Conservation (phyloP, 176 grass and related monocot genomes). For the Ensete ventricosum region DNA sequence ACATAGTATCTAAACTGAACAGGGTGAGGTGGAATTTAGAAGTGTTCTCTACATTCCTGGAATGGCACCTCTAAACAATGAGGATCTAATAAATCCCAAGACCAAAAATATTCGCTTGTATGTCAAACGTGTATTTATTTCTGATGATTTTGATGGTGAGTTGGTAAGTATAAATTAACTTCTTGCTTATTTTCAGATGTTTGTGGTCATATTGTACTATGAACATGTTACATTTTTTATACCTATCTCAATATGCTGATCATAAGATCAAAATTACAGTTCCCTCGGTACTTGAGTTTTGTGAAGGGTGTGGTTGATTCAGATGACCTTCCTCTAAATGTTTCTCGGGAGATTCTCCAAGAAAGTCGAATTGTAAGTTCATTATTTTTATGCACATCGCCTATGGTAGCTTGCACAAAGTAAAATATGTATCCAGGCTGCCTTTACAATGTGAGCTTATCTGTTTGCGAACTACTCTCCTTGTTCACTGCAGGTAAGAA, state of each 20-base stretch:
- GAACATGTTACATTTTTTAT: not conserved
- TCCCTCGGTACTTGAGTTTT: conserved; percentile 91
- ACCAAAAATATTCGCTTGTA: conserved; percentile 86
- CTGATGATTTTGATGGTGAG: conserved; percentile 84
- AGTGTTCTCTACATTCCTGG: conserved; percentile 87
- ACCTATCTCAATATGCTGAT: conserved; percentile 9
- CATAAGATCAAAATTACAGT: conserved; percentile 34
- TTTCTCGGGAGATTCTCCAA: conserved; percentile 94
- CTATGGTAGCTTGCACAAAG: not conserved
- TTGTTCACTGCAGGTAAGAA: conserved; percentile 46
- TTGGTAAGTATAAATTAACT: conserved; percentile 33
- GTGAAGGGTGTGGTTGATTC: conserved; percentile 88
- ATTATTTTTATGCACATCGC: not conserved
- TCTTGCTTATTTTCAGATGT: not conserved
- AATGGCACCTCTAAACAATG: conserved; percentile 83
- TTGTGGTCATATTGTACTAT: not conserved
- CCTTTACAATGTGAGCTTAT: not conserved
- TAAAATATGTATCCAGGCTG: not conserved
- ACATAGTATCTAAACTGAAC: conserved; percentile 22
- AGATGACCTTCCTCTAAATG: conserved; percentile 86
- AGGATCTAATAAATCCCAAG: conserved; percentile 81
- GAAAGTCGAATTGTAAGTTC: conserved; percentile 88
- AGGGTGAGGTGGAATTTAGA: conserved; percentile 94
- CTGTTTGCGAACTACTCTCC: not conserved
- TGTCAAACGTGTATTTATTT: conserved; percentile 93